These are phyloP conservation scores for Pyronema domesticum DNA, from an alignment of 495 filamentous ascomycete species.

Conservation along the genomic window DNA sequence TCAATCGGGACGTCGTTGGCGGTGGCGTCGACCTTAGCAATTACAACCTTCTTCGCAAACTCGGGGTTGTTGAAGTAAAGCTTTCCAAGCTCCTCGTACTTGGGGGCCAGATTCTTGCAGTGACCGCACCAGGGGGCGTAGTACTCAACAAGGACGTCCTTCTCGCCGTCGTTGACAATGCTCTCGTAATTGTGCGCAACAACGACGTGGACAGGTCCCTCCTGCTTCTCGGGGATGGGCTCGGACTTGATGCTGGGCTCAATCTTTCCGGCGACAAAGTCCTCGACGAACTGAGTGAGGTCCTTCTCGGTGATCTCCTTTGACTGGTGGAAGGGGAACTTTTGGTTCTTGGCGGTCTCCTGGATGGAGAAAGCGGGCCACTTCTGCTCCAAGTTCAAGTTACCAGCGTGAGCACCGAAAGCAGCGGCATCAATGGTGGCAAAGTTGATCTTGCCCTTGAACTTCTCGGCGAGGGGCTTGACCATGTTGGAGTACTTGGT, in stretches of 20 bases:
- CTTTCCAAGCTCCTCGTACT: conserved; percentile 76
- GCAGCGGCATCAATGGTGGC: conserved; percentile 92
- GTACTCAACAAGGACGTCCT: conserved; percentile 97
- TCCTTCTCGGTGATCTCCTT: conserved; percentile 59
- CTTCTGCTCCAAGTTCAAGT: conserved; percentile 90
- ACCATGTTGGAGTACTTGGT: conserved; percentile 48
- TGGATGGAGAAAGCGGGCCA: conserved; percentile 98
- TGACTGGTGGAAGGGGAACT: conserved; percentile 83
- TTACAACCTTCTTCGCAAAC: conserved; percentile 62
- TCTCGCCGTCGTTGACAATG: conserved; percentile 76
- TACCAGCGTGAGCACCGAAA: conserved; percentile 87
- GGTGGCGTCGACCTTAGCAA: conserved; percentile 97
- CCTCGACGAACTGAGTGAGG: conserved; percentile 68
- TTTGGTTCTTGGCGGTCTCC: conserved; percentile 86
- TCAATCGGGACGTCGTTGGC: conserved; percentile 91
- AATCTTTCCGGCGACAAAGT: conserved; percentile 75
- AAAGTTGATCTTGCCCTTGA: conserved; percentile 81
- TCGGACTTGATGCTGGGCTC: conserved; percentile 96
- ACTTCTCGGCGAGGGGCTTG: conserved; percentile 49
- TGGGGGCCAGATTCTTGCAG: conserved; percentile 86
- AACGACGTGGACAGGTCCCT: conserved; percentile 71
- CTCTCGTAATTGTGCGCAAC: conserved; percentile 92
- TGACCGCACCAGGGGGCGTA: conserved; percentile 99
- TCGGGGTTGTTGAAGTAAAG: conserved; percentile 57
- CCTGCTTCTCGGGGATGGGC: conserved; percentile 87